These are phyloP conservation scores for Komagataella kurtzmanii DNA, from an alignment of 805 yeast species.

Conservation along the genomic window DNA sequence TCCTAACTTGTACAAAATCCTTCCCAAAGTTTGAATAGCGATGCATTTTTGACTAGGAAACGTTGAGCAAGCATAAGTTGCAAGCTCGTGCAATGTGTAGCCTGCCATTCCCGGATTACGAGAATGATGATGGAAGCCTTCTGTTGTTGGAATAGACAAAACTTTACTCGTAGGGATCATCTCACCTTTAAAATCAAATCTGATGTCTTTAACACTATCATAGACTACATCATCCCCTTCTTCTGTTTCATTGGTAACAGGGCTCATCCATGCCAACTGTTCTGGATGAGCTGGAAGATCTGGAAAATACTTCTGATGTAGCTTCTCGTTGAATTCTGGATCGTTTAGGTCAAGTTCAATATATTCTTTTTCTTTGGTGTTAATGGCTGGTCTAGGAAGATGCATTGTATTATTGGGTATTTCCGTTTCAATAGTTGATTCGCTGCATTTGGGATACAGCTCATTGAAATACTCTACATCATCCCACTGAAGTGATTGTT, in stretches of 20 bases:
- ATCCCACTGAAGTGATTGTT: not conserved
- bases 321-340: conserved; percentile 63
- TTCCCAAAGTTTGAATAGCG: conserved; percentile 77
- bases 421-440: not conserved
- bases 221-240: conserved; percentile 24
- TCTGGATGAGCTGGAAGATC: conserved; percentile 75
- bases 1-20: conserved; percentile 74
- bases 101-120: conserved; percentile 86
- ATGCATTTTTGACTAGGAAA: conserved; percentile 78
- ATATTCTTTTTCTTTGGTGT: not conserved
- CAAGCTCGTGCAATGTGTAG: conserved; percentile 73
- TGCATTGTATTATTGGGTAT: not conserved
- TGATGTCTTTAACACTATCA: conserved; percentile 48
- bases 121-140: conserved; percentile 87
- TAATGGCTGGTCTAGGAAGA: not conserved
- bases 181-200: conserved; percentile 85
- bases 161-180: conserved; percentile 33
- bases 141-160: conserved; percentile 31
- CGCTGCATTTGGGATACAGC: not conserved
- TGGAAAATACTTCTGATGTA: conserved; percentile 81
- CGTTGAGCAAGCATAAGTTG: conserved; percentile 65
- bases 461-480: not conserved
- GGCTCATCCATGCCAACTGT: conserved; percentile 86
- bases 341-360: conserved; percentile 45
- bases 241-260: conserved; percentile 26